These are phyloP conservation scores for Epichloe aotearoae DNA, from an alignment of 2,329 filamentous ascomycete species.

Conservation along the genomic window DNA sequence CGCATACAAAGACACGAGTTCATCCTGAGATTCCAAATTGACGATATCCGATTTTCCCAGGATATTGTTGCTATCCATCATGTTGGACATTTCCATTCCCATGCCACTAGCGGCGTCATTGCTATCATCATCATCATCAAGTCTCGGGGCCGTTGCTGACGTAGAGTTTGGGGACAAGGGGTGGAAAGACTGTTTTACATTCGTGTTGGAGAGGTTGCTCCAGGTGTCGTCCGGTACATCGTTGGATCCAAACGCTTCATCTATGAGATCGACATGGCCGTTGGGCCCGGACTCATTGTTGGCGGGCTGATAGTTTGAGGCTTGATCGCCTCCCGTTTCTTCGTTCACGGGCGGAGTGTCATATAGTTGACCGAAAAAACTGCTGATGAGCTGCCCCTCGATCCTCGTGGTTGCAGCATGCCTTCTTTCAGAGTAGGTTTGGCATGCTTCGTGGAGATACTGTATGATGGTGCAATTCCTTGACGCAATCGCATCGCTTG, in stretches of 20 bases:
- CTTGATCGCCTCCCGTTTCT: not conserved
- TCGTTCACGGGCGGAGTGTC: constrained; percentile 1
- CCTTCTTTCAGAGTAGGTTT: constrained; percentile 10
- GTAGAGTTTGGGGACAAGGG: not conserved
- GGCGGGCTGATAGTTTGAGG: not conserved
- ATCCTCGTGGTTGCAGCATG: constrained; percentile 10
- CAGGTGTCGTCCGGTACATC: not conserved
- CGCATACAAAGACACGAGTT: constrained; percentile 1
- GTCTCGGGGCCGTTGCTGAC: not conserved
- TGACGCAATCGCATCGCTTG: constrained; percentile 12
- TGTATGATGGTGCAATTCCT: constrained; percentile 12
- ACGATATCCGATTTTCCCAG: not conserved
- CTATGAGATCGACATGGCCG: not conserved
- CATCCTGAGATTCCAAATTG: not conserved
- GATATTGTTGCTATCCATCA: not conserved
- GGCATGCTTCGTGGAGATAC: constrained; percentile 13
- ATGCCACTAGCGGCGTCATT: not conserved
- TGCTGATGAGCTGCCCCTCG: constrained; percentile 12
- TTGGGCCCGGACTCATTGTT: no score
- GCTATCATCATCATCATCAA: not conserved
- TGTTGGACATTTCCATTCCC: not conserved
- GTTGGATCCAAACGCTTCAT: not conserved
- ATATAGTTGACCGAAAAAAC: constrained; percentile 14
- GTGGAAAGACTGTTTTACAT: not conserved
- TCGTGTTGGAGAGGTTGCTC: not conserved